phyloP scores from a whole-genome alignment of 164 flowering plant genomes.

The Annona cherimola region DNA sequence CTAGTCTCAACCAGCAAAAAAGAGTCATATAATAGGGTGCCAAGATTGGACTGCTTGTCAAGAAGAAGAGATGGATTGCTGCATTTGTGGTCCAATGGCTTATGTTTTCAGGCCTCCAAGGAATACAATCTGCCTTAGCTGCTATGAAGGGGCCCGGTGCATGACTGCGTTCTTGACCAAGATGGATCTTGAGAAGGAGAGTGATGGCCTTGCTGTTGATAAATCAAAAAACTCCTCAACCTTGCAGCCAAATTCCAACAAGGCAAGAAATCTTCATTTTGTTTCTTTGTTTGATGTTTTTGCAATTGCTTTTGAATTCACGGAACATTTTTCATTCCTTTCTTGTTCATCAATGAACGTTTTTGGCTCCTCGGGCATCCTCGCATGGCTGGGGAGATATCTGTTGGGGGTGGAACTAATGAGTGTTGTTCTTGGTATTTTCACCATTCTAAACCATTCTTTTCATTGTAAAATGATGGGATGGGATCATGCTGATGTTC shows the following conservation, averaged over 20 bases:
- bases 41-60: slow-evolving; percentile 13
- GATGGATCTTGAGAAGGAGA: slow-evolving; percentile 18
- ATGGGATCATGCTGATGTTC: background rate
- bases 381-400: background rate
- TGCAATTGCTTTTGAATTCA: too few species aligned
- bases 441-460: background rate
- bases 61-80: slow-evolving; percentile 41
- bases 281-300: background rate
- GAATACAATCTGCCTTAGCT: slow-evolving; percentile 58
- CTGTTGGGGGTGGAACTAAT: background rate
- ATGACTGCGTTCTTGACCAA: slow-evolving; percentile 42
- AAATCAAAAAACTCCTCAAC: slow-evolving; percentile 10
- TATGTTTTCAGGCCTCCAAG: slow-evolving; percentile 65
- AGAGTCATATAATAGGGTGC: slow-evolving; percentile 18
- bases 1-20: background rate
- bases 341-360: too few species aligned
- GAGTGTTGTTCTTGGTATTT: background rate
- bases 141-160: slow-evolving; percentile 63
- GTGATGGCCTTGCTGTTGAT: background rate
- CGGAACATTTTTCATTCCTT: too few species aligned
- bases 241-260: slow-evolving; percentile 37
- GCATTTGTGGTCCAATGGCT: slow-evolving; percentile 58
- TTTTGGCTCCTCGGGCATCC: too few species aligned
- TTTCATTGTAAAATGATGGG: background rate
- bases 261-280: slow-evolving; percentile 28